These are phyloP conservation scores for Neurospora sp. DNA, from an alignment of 495 filamentous ascomycete species.

Conservation along the genomic window DNA sequence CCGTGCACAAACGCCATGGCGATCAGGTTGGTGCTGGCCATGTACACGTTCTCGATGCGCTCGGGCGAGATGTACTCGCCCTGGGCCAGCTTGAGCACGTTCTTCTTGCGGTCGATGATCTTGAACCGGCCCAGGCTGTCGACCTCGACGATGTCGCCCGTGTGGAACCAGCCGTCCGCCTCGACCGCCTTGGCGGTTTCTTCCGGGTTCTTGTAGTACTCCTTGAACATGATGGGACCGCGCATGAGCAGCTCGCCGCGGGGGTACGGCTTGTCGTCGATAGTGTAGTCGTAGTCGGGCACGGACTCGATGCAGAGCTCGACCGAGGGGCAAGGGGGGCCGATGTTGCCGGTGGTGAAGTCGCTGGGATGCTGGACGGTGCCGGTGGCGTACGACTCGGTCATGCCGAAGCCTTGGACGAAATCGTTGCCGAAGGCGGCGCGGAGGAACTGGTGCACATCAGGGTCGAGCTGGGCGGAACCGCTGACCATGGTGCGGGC, in stretches of 20 bases:
- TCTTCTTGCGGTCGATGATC: constrained; percentile 96
- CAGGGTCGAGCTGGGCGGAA: constrained; percentile 82
- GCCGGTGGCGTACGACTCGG: constrained; percentile 81
- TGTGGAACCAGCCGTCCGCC: constrained; percentile 92
- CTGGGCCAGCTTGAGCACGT: constrained; percentile 93
- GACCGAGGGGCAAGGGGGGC: constrained; percentile 50
- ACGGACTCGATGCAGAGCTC: constrained; percentile 80
- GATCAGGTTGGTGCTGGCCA: constrained; percentile 67
- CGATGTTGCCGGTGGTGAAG: constrained; percentile 71
- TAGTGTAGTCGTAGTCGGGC: constrained; percentile 90
- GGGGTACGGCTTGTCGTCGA: constrained; percentile 83
- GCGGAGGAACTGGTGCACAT: constrained; percentile 80
- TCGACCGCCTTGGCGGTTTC: constrained; percentile 78
- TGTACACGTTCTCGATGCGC: constrained; percentile 87
- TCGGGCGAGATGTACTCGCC: constrained; percentile 98
- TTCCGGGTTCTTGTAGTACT: constrained; percentile 80
- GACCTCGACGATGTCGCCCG: constrained; percentile 78
- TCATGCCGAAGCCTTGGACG: constrained; percentile 85
- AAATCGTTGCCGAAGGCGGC: constrained; percentile 72
- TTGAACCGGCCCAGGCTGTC: constrained; percentile 80
- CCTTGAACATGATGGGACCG: constrained; percentile 64
- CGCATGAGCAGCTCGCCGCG: constrained; percentile 85
- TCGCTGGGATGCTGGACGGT: constrained; percentile 61
- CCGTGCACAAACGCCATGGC: constrained; percentile 84
- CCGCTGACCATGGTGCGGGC: constrained; percentile 70